Evolutionary conservation across 1,284 basidiomycete genomes (phyloP).

Genomic region (Moesziomyces parantarcticus): DNA sequence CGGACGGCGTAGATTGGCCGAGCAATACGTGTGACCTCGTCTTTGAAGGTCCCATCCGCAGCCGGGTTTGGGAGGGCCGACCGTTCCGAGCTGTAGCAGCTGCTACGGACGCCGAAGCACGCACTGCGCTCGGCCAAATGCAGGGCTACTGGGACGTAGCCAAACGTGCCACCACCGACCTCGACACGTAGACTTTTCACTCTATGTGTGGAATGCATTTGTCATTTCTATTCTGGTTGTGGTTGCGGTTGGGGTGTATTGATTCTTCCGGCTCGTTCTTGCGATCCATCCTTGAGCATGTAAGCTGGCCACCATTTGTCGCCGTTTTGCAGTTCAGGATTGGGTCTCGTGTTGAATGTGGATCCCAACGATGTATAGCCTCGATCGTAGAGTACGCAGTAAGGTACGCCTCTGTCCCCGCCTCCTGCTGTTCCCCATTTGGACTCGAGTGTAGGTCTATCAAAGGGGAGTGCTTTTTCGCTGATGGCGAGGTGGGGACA

Average conservation of each 20-base stretch:
- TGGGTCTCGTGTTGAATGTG: constrained; percentile 91
- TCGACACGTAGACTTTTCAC: no score
- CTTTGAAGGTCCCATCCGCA: constrained; percentile 90
- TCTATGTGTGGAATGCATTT: no score
- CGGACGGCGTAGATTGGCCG: constrained; percentile 72
- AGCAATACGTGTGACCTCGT: constrained; percentile 89
- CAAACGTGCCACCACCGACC: constrained; percentile 69
- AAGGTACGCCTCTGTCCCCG: constrained; percentile 69
- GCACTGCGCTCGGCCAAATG: constrained; percentile 83
- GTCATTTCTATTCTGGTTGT: neutral
- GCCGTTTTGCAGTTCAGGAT: constrained; percentile 78
- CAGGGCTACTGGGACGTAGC: constrained; percentile 93
- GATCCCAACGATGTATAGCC: constrained; percentile 97
- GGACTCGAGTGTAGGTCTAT: neutral
- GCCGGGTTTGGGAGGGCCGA: constrained; percentile 70
- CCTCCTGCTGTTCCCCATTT: constrained; percentile 34
- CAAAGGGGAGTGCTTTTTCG: constrained; percentile 56
- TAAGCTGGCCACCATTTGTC: constrained; percentile 77
- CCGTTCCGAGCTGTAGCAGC: constrained; percentile 76
- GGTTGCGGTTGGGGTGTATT: constrained; percentile 16
- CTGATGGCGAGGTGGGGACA: constrained; percentile 74
- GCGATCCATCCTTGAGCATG: constrained; percentile 78
- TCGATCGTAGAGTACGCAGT: constrained; percentile 88
- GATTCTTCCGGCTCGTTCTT: constrained; percentile 76
- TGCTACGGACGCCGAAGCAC: constrained; percentile 84